A percentile compares a stretch with the other conserved stretches of the same genome.
Evolutionary conservation across 2,329 filamentous ascomycete genomes (phyloP).

Genomic region (Ophiocordyceps camponoti-saundersi): DNA sequence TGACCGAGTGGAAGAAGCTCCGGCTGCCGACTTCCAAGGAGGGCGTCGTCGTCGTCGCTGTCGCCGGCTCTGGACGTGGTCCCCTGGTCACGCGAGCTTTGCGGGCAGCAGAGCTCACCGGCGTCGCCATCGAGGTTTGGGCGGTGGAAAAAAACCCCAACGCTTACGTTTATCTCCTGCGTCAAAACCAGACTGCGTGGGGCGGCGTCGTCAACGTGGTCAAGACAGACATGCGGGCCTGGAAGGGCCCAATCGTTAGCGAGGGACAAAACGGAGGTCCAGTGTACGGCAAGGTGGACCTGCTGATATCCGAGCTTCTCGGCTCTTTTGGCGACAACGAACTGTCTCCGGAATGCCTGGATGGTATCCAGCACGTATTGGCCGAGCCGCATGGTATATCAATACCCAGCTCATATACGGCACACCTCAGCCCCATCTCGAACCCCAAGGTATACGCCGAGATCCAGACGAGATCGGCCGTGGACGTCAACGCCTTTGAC

Average conservation of each 20-base stretch:
- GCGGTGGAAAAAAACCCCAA: slow-evolving; percentile 98
- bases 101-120: slow-evolving; percentile 58
- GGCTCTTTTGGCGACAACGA: slow-evolving; percentile 97
- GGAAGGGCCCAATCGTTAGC: slow-evolving; percentile 60
- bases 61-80: slow-evolving; percentile 84
- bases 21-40: slow-evolving; percentile 55
- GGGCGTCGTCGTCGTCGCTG: slow-evolving; percentile 66
- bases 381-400: slow-evolving; percentile 66
- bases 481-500: slow-evolving; percentile 60
- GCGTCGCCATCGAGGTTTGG: slow-evolving; percentile 70
- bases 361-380: slow-evolving; percentile 88
- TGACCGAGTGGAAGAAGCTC: slow-evolving; percentile 61
- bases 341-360: slow-evolving; percentile 86
- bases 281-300: slow-evolving; percentile 58
- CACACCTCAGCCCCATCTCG: slow-evolving; percentile 81
- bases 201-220: slow-evolving; percentile 65
- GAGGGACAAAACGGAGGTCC: slow-evolving; percentile 23
- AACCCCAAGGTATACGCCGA: slow-evolving; percentile 76
- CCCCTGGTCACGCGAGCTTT: slow-evolving; percentile 80
- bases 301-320: slow-evolving; percentile 82
- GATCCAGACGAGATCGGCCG: slow-evolving; percentile 42
- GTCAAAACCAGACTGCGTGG: slow-evolving; percentile 77
- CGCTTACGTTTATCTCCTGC: slow-evolving; percentile 79
- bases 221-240: slow-evolving; percentile 93
- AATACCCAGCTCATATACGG: slow-evolving; percentile 85